Conservation (phyloP, 2,329 filamentous ascomycete species). For the Tympanopsis confertula region DNA sequence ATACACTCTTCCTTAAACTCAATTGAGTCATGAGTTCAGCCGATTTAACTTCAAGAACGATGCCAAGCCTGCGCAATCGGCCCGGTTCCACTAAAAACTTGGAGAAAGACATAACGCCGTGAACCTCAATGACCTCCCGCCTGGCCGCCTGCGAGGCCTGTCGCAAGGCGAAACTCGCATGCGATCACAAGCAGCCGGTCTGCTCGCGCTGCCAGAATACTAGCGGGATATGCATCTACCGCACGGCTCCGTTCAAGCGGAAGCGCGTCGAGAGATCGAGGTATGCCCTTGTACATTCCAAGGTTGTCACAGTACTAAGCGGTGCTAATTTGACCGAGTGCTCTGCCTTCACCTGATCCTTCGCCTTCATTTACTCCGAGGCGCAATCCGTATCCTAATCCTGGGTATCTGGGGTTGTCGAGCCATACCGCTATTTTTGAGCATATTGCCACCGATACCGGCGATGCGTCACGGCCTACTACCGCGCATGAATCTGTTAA, state of each 20-base stretch:
- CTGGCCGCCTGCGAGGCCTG: slow-evolving; percentile 15
- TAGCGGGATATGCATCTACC: not conserved
- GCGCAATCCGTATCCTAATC: slow-evolving; percentile 14
- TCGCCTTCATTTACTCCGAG: slow-evolving; percentile 1
- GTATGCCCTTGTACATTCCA: not conserved
- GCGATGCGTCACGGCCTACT: not conserved
- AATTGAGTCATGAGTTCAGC: too few species aligned
- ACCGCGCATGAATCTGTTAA: too few species aligned
- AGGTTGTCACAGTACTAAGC: not conserved
- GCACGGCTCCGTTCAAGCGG: not conserved
- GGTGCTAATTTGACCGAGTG: not conserved
- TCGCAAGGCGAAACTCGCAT: slow-evolving; percentile 13
- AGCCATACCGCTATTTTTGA: slow-evolving; percentile 17
- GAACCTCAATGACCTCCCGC: slow-evolving; percentile 1
- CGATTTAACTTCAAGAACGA: too few species aligned
- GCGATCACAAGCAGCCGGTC: slow-evolving; percentile 12
- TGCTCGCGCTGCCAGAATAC: slow-evolving; percentile 11
- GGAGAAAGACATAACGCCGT: too few species aligned
- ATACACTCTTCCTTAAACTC: too few species aligned
- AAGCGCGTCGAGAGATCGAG: not conserved
- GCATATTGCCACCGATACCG: slow-evolving; percentile 5
- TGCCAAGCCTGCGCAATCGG: too few species aligned
- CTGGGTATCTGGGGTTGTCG: slow-evolving; percentile 16
- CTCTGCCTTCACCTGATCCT: not conserved
- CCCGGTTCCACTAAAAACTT: too few species aligned